Evolutionary conservation across 1,284 basidiomycete species (phyloP).

Genomic region (Microstroma glucosiphilum): DNA sequence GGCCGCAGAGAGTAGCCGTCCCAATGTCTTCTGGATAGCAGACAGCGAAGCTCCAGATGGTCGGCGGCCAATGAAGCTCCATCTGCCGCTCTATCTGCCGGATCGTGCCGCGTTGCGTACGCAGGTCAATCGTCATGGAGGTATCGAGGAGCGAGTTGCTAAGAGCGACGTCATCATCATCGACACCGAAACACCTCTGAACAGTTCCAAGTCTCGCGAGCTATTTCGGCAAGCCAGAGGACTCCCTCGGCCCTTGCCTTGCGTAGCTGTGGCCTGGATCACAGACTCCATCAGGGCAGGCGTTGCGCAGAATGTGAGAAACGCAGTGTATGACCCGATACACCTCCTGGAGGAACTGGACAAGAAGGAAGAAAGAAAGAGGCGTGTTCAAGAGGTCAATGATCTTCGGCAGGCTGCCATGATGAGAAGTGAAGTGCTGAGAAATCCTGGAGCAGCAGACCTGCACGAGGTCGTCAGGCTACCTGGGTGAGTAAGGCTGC

Average conservation of each 20-base stretch:
- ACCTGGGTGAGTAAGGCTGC: background rate
- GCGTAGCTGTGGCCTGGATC: background rate
- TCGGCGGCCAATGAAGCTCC: background rate
- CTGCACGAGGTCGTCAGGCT: background rate
- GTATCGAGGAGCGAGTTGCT: background rate
- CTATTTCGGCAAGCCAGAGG: background rate
- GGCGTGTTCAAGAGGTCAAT: background rate
- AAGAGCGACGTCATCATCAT: conserved; percentile 5
- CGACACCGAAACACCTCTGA: background rate
- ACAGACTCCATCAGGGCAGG: conserved; percentile 3
- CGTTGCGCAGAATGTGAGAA: background rate
- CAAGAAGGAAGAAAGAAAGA: background rate
- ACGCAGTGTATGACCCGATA: conserved; percentile 1
- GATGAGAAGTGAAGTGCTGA: background rate
- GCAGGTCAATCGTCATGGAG: background rate
- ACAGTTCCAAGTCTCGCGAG: background rate
- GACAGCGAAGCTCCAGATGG: background rate
- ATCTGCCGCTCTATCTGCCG: background rate
- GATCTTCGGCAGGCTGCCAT: background rate
- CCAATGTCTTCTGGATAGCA: conserved; percentile 1
- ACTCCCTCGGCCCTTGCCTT: background rate
- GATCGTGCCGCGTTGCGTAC: background rate
- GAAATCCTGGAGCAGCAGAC: background rate
- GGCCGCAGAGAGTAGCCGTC: background rate
- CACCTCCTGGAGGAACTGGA: background rate